Evolutionary conservation across 169 alveolate genomes (phyloP).

Genomic region (Eimeria falciformis): DNA sequence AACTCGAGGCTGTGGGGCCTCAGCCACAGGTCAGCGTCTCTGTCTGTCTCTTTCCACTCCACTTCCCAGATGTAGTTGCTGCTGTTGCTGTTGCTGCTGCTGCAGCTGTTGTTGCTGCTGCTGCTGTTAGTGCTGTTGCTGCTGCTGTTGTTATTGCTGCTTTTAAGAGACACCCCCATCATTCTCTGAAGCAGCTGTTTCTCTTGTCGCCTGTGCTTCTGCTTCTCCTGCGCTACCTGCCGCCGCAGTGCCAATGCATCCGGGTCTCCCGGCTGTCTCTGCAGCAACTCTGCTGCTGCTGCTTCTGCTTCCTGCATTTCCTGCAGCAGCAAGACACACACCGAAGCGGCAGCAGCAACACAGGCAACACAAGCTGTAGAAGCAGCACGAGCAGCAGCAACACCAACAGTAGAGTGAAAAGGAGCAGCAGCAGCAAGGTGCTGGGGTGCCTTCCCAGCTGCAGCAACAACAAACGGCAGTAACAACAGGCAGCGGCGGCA

Average conservation of each 20-base stretch:
- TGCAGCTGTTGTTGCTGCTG: neutral
- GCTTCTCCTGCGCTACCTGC: neutral
- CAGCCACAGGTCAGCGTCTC: slow-evolving; percentile 37
- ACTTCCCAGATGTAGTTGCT: slow-evolving; percentile 49
- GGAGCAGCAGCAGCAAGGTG: no score
- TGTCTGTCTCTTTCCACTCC: slow-evolving; percentile 3
- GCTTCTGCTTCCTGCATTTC: neutral
- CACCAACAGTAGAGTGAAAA: neutral
- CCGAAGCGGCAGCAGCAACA: slow-evolving; percentile 5
- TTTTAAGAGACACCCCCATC: neutral
- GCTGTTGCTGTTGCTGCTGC: neutral
- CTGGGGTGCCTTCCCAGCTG: no score
- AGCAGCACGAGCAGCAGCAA: neutral
- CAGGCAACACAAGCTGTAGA: neutral
- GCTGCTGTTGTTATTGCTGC: slow-evolving; percentile 37
- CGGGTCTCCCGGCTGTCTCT: slow-evolving; percentile 6
- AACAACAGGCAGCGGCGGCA: neutral
- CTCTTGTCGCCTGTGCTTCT: slow-evolving; percentile 24
- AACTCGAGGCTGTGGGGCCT: slow-evolving; percentile 64
- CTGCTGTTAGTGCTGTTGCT: slow-evolving; percentile 15
- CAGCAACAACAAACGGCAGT: no score
- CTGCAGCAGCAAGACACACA: slow-evolving; percentile 22
- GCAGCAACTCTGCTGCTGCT: slow-evolving; percentile 51
- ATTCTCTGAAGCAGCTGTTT: slow-evolving; percentile 2
- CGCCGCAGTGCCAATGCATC: slow-evolving; percentile 18